A percentile compares a stretch with the other conserved stretches of the same genome.
phyloP scores from a whole-genome alignment of 441 rosid species.

The Croton setiger region DNA sequence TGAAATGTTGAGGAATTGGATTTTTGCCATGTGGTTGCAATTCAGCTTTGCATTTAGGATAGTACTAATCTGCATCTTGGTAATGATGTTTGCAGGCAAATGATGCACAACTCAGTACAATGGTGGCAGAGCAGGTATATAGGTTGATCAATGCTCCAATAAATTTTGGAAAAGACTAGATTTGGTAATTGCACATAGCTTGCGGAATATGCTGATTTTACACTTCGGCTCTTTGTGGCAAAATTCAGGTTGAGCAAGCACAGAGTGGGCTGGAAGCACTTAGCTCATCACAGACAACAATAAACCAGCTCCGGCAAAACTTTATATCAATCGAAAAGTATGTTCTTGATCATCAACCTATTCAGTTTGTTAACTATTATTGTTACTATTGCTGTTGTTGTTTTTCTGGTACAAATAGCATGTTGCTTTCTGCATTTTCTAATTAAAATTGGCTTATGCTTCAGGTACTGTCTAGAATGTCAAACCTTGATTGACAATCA shows the following conservation, averaged over 20 bases:
- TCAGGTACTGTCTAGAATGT: slow-evolving; percentile 93
- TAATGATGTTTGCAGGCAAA: slow-evolving; percentile 53
- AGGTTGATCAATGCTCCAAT: not conserved
- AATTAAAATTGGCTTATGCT: slow-evolving; percentile 17
- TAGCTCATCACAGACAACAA: slow-evolving; percentile 67
- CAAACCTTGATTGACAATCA: slow-evolving; percentile 96
- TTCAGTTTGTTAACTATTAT: not conserved
- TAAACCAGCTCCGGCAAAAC: slow-evolving; percentile 68
- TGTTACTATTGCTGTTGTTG: not conserved
- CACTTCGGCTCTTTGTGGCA: not conserved
- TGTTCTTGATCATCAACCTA: slow-evolving; percentile 17
- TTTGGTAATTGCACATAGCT: not conserved
- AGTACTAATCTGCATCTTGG: slow-evolving; percentile 9
- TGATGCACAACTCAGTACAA: slow-evolving; percentile 98
- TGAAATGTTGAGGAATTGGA: not conserved
- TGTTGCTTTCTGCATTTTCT: not conserved
- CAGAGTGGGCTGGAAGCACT: slow-evolving; percentile 83
- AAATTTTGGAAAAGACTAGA: not conserved
- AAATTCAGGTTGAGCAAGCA: slow-evolving; percentile 82
- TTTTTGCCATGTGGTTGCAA: not conserved
- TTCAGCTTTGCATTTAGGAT: not conserved
- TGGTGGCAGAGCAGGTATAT: slow-evolving; percentile 95
- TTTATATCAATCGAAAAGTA: slow-evolving; percentile 85
- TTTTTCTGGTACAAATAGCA: not conserved
- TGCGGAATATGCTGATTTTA: not conserved